Base-by-base conservation (phyloP, 1,139 yeast genomes). In the Kluyveromyces sp. region DNA sequence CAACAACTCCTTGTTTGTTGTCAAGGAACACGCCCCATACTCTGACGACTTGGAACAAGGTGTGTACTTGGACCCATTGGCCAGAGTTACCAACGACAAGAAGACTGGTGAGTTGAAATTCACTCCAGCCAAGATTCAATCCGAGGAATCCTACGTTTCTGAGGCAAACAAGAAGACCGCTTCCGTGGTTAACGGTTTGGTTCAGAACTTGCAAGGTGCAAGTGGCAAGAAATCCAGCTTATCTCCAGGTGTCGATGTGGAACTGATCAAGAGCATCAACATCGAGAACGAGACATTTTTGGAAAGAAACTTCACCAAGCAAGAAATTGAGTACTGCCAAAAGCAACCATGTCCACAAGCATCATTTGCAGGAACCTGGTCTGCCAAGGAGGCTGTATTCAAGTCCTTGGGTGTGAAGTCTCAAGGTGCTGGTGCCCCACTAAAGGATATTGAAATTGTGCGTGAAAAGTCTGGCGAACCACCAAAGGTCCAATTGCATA, bases 351-450 rank as follows among this genome's bases (percentile, higher is more conserved):
- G 75, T 56, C 86, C 95, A 47, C 87, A 81, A 65, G 89, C 97
- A 25, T 88, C 97, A 5, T 92, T 77, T 69, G 90, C 98, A 34
- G 99, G 99, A 46, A 85, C 95, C 43, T 92, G 99, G 99, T 87
- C 96, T 39, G 98, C 98, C 46, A 92, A 92, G 72, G 99, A 92
- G 72, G 98, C 99, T 36, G 97, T 89, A 38, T 92, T 92, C 81
- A 92, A 92, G 74, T 87, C 96, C 25, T 75, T 92, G 61, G 92
- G 95, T 52, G 95, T 88, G 53, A 77, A 79, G 62, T 83, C 95
- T 40, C 78, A 82, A 66, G 99, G 99, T 52, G 97, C 90, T 25
- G 98, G 97, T 53, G 97, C 98, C 46, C 75, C 95, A 42, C 76
- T 92, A 71, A 77, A 78, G 66, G 96, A 89, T 53, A 92, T 92